Evolutionary conservation across 1,284 basidiomycete genomes (phyloP).

Genomic region (Mycena sp.): DNA sequence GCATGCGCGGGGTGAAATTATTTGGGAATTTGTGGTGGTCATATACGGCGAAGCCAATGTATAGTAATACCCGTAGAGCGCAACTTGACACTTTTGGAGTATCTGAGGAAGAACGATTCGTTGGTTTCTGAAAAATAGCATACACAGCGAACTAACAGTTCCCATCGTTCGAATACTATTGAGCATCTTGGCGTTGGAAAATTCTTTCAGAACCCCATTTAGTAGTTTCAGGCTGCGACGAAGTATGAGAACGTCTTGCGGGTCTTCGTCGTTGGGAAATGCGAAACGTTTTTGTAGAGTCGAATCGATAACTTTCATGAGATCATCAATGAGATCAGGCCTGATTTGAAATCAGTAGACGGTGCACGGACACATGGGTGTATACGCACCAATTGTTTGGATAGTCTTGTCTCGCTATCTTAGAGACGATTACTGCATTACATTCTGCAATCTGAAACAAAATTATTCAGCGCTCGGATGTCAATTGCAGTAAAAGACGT

Average conservation of each 20-base stretch:
- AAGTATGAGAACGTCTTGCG: conserved; percentile 60
- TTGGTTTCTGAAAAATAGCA: too few relatives aligned
- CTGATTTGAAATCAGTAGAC: conserved; percentile 46
- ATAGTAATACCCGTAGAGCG: conserved; percentile 68
- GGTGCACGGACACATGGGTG: conserved; percentile 4
- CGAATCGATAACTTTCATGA: conserved; percentile 62
- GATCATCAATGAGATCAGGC: conserved; percentile 67
- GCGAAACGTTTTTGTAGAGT: conserved; percentile 60
- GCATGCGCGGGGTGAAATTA: conserved; percentile 50
- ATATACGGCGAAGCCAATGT: conserved; percentile 56
- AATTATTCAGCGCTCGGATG: conserved; percentile 14
- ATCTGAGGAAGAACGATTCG: conserved; percentile 54
- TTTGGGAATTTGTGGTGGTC: conserved; percentile 49
- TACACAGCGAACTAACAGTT: conserved; percentile 58
- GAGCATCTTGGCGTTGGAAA: conserved; percentile 72
- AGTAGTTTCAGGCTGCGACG: conserved; percentile 69
- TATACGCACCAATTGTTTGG: conserved; percentile 68
- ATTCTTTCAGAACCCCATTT: conserved; percentile 73
- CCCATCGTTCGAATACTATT: conserved; percentile 72
- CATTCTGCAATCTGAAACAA: conserved; percentile 72
- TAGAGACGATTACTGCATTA: conserved; percentile 75
- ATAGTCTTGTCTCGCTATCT: conserved; percentile 77
- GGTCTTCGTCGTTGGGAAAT: conserved; percentile 48
- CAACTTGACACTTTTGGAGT: conserved; percentile 57
- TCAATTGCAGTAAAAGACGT: conserved; percentile 28